Base-by-base conservation (phyloP, 108 stramenopile species). In the Mayamaea pseudoterrestris region DNA sequence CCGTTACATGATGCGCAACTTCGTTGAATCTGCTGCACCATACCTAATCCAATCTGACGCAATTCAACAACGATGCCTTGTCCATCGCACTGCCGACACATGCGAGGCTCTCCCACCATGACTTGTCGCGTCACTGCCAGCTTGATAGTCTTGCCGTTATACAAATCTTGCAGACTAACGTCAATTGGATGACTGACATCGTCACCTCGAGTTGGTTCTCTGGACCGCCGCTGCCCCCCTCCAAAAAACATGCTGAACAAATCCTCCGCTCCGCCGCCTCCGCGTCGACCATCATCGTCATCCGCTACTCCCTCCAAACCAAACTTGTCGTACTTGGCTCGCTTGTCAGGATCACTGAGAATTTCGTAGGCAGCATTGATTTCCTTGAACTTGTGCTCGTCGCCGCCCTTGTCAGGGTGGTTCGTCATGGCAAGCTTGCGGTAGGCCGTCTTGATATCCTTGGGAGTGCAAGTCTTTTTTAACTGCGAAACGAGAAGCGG, bases 61-160 rank as follows among this genome's bases (percentile, higher is more conserved):
- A 94, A 60, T 70, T 96, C 93, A 32, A 93, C 45, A 6, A 80
- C 83, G 26, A 85, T 91, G 4, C 96, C 96, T 46, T 82, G 80
- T 11, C 96, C 94, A 31, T 88, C 73, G 59, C 96, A 96, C 3
- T 69, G 52, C 11, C 65, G 52, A 57, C 92, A 94, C 69, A 71
- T 62, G 37, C 53, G 70, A 11, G 84, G 72, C 32, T 83, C 73
- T 7, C 88, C 90, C 23, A 90, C 92, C 28, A 92, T 65, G 39
- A 95, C 83, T 50, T 93, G 78, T 41, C 95, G 82, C 52, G 83
- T 93, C 45, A 98, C 81, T 28, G 94, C 93, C 43, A 98, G 69
- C 43, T 91, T 93, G 55, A 88, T 83, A 0, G 93, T 97, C 73
- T 96, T 95, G 25, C 98, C 96, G 57, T 96, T 97, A 83, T 97